Conservation (phyloP, 768 basidiomycete species). For the Agaricus bisporus region DNA sequence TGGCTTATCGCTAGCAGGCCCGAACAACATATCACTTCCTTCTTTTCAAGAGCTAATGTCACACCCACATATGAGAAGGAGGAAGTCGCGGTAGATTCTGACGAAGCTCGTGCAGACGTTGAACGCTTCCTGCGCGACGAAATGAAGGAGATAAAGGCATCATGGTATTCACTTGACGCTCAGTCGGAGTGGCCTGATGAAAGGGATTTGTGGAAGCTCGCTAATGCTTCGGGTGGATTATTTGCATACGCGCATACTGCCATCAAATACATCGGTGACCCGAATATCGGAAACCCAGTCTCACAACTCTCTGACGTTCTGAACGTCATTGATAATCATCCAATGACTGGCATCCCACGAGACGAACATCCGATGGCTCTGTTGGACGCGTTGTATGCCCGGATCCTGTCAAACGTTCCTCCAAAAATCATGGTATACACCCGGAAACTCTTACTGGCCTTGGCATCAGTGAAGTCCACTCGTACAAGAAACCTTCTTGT, state of each 20-base stretch:
- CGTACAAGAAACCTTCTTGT: too few species aligned
- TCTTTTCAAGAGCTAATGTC: background rate
- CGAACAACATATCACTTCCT: background rate
- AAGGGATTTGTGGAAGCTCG: background rate
- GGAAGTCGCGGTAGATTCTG: background rate
- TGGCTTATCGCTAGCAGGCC: constrained; percentile 1
- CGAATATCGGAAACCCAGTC: background rate
- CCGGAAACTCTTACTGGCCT: background rate
- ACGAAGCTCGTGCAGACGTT: background rate
- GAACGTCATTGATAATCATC: background rate
- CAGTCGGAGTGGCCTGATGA: background rate
- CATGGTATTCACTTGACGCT: background rate
- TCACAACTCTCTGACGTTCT: background rate
- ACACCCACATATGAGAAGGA: background rate
- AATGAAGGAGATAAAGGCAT: background rate
- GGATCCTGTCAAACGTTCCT: background rate
- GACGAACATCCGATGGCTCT: background rate
- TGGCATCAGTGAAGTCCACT: background rate
- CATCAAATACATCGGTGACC: background rate
- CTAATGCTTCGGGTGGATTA: background rate
- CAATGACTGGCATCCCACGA: too few species aligned
- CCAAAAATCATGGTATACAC: background rate
- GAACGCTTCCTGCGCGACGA: background rate
- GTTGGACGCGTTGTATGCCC: constrained; percentile 5
- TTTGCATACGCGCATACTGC: background rate